Evolutionary conservation across 2,329 filamentous ascomycete species (phyloP), one percentile per base, ranked within the genome.

Genomic region (Chaetomiaceae sp.): DNA sequence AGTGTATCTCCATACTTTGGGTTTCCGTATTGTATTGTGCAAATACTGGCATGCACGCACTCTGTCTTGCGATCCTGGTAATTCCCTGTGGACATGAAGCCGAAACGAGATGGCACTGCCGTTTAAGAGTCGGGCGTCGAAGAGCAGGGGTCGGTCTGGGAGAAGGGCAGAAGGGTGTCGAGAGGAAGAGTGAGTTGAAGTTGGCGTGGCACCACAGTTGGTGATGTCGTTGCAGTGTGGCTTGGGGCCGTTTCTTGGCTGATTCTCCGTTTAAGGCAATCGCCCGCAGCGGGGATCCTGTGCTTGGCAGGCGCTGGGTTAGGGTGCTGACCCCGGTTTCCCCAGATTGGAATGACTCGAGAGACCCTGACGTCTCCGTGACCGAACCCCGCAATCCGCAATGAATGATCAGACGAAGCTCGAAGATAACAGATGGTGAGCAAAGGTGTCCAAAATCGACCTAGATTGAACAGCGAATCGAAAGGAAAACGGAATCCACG

Each of bases 221-320:
- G 45, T 54, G 53, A 54, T 56, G 56, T 56, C 44, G 53, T 44
- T 44, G 56, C 37, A n/a, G n/a, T 51, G 53, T 43, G 43, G 43
- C 25, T 46, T 44, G 44, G 37, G 43, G 27, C 34, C 33, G 43
- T 14, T 49, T 29, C 56, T 58, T 58, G 56, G 56, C 53, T 39
- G 36, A 46, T n/a, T 31, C 34, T 44, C 53, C 51, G 47, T 38
- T 54, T 54, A 33, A 25, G 43, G 50, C 38, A 52, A 44, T n/a
- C 17, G 17, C 11, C 51, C 33, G n/a, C n/a, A n/a, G n/a, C 8
- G 50, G 56, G 51, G 48, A 47, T 19, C 25, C 17, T 40, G 42
- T 20, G 29, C 31, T 29, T 37, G 31, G n/a, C 23, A 9, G 17
- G n/a, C 27, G 3, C n/a, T 17, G 27, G 36, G n/a, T 19, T 33